Evolutionary conservation across 2,329 filamentous ascomycete genomes (phyloP).

Genomic region (Aspergillus sp.): DNA sequence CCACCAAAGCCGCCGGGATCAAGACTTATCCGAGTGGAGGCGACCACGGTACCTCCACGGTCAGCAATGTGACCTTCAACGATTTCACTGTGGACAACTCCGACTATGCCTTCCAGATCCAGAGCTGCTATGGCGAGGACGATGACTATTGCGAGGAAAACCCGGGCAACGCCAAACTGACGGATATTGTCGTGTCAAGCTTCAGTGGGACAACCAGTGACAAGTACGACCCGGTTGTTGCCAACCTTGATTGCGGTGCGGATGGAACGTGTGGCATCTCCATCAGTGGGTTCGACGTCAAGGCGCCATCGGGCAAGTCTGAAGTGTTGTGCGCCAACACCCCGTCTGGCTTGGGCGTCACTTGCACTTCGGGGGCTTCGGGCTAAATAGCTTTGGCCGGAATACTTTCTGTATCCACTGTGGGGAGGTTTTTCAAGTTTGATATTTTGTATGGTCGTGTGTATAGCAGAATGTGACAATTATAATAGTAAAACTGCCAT

Average conservation of each 20-base stretch:
- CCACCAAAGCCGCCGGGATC: slow-evolving; percentile 50
- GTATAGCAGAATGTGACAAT: too few species aligned
- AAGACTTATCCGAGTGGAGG: slow-evolving; percentile 48
- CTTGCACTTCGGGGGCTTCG: slow-evolving; percentile 38
- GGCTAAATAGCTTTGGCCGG: slow-evolving; percentile 21
- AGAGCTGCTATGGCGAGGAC: slow-evolving; percentile 47
- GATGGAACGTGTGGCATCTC: slow-evolving; percentile 42
- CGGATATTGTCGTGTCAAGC: slow-evolving; percentile 39
- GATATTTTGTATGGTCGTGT: not conserved
- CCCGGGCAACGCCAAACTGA: slow-evolving; percentile 38
- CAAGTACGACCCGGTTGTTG: slow-evolving; percentile 38
- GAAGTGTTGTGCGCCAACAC: slow-evolving; percentile 39
- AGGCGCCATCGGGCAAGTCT: slow-evolving; percentile 35
- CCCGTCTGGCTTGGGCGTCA: slow-evolving; percentile 32
- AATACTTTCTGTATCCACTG: not conserved
- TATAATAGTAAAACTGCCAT: too few species aligned
- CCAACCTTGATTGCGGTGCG: slow-evolving; percentile 43
- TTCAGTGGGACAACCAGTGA: slow-evolving; percentile 43
- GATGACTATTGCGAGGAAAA: slow-evolving; percentile 38
- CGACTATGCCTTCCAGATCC: slow-evolving; percentile 51
- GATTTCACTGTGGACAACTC: slow-evolving; percentile 40
- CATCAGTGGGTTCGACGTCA: slow-evolving; percentile 37
- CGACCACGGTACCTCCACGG: slow-evolving; percentile 39
- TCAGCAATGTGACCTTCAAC: slow-evolving; percentile 47
- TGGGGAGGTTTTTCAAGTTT: not conserved